Evolutionary conservation across 2,329 filamentous ascomycete species (phyloP), one percentile per base, ranked within the genome.

Genomic region (Pseudogymnoascus pannorum): DNA sequence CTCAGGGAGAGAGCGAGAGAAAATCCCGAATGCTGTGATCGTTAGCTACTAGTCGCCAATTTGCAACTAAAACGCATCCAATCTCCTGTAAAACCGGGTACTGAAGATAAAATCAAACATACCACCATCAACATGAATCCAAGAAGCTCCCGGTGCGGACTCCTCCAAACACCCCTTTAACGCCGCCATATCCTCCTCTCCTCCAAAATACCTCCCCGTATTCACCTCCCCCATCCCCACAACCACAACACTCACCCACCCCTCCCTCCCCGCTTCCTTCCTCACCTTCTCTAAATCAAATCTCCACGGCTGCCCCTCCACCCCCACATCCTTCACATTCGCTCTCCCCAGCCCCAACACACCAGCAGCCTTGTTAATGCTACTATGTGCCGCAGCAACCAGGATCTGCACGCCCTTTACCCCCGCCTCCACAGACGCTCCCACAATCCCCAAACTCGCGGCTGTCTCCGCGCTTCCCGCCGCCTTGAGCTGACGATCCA

Each of bases 141-240:
- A 97, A 0, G 91, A 87, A 1, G 81, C 81, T 66, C 93, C 85
- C 65, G 79, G 77, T 67, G 94, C 87, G 44, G 89, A 91, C 38
- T 96, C 71, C 4, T 77, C 75, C 63, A 92, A 82, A 36, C 97
- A 74, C 61, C 78, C 77, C 60, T 74, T 72, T 77, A 87, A 67
- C 12, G 61, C 44, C 4, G 31, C 70, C 77, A 85, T 59, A 8
- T 65, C 62, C 2, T 63, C 69, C 2, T 77, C 82, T 1, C 75
- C 74, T 31, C 80, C 89, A 26, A 90, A 87, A 72, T 92, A 97
- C 4, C 86, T 79, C 0, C 92, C 92, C 0, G 92, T 95, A 68
- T 97, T 97, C 26, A 97, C 91, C 75, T 97, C 93, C 1, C 90
- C 90, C 5, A 87, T 89, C 42, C 91, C 92, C n/a, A 96, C 76